phyloP scores from a whole-genome alignment of 345 rosid species.

The Aurinia saxatilis region DNA sequence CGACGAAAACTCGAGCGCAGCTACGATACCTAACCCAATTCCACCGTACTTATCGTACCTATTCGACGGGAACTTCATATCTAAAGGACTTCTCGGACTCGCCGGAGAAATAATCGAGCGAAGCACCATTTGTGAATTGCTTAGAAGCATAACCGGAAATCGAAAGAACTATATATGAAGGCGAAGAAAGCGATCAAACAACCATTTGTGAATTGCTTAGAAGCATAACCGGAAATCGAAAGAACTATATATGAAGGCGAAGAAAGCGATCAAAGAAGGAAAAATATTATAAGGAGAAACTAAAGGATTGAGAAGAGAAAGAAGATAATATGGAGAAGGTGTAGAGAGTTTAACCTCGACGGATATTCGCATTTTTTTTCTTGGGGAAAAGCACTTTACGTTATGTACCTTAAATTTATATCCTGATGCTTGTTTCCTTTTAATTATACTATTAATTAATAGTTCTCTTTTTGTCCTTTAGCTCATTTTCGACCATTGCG shows the following conservation, averaged over 20 bases:
- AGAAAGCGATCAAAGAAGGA: neutral
- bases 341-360: neutral
- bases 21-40: constrained; percentile 67
- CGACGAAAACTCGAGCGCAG: constrained; percentile 38
- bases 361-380: constrained; percentile 26
- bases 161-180: neutral
- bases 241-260: neutral
- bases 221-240: constrained; percentile 16
- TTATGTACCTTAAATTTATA: neutral
- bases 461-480: neutral
- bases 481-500: neutral
- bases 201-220: constrained; percentile 49
- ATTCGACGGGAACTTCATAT: constrained; percentile 36
- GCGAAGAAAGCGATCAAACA: neutral
- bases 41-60: constrained; percentile 37
- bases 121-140: constrained; percentile 49
- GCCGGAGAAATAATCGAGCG: constrained; percentile 14
- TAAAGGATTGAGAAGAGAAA: neutral
- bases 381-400: constrained; percentile 4
- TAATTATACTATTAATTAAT: too few species aligned
- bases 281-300: neutral
- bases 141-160: constrained; percentile 24
- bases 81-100: constrained; percentile 57
- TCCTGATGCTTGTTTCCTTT: neutral
- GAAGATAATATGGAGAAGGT: constrained; percentile 17